Conservation (phyloP, 768 basidiomycete species). For the Kwoniella sp. region DNA sequence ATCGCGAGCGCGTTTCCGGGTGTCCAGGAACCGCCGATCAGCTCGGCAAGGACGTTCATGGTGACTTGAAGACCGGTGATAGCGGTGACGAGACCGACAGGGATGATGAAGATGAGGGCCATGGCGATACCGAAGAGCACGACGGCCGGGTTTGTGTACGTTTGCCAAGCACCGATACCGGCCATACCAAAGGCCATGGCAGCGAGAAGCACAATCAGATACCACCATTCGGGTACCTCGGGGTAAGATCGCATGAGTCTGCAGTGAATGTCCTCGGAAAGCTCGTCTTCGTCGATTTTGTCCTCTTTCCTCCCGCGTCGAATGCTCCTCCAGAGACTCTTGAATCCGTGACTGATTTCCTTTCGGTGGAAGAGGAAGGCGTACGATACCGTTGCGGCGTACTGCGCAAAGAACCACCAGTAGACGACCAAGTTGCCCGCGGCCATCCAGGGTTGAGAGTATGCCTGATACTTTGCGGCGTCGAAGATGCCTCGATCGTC, state of each 20-base stretch:
- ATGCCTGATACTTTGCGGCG: constrained; percentile 60
- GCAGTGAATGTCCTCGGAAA: constrained; percentile 28
- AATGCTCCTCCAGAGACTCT: constrained; percentile 8
- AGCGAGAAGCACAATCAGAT: constrained; percentile 59
- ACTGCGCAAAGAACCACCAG: constrained; percentile 59
- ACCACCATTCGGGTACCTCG: constrained; percentile 66
- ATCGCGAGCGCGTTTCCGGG: constrained; percentile 57
- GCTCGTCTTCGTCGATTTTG: constrained; percentile 13
- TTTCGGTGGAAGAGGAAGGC: constrained; percentile 30
- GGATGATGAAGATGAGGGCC: constrained; percentile 60
- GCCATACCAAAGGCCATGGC: constrained; percentile 62
- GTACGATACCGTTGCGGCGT: constrained; percentile 38
- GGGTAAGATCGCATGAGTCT: constrained; percentile 28
- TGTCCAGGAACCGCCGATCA: constrained; percentile 57
- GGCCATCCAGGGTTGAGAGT: constrained; percentile 59
- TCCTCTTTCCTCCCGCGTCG: constrained; percentile 7
- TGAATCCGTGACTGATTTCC: constrained; percentile 21
- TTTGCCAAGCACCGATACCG: constrained; percentile 49
- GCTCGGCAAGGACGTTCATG: constrained; percentile 58
- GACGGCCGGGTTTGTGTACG: constrained; percentile 26
- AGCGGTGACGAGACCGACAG: constrained; percentile 76
- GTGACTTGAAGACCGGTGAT: constrained; percentile 57
- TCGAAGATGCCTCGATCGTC: constrained; percentile 59
- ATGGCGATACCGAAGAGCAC: constrained; percentile 35
- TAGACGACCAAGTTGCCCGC: constrained; percentile 59